Evolutionary conservation across 495 filamentous ascomycete genomes (phyloP).

Genomic region (Melanomma pulvis-pyrius): DNA sequence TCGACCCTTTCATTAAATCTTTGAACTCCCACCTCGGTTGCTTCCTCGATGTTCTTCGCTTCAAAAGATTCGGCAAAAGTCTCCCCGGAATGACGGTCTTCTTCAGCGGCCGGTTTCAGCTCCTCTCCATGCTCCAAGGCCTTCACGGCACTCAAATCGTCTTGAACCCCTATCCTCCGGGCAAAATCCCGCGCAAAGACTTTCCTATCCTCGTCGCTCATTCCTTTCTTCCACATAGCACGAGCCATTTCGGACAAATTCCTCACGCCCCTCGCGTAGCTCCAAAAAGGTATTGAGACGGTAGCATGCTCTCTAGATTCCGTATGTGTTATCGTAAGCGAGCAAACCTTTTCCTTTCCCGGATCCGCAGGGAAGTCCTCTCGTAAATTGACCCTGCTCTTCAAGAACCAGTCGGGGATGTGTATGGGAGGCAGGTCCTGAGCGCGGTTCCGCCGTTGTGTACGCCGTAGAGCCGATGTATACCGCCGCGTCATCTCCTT

Average conservation of each 20-base stretch:
- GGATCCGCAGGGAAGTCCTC: constrained; percentile 29
- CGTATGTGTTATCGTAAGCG: constrained; percentile 15
- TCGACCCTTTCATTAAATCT: not conserved
- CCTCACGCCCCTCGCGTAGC: not conserved
- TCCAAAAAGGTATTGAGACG: constrained; percentile 11
- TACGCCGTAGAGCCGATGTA: constrained; percentile 28
- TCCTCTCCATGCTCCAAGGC: not conserved
- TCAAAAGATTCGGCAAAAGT: not conserved
- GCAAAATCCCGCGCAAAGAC: constrained; percentile 12
- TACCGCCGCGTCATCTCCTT: constrained; percentile 34
- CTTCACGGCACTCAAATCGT: not conserved
- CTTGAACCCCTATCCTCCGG: not conserved
- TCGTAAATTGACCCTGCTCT: constrained; percentile 42
- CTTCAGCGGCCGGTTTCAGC: not conserved
- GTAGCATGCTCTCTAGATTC: constrained; percentile 19
- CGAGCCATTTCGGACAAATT: not conserved
- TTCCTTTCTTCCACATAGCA: constrained; percentile 2
- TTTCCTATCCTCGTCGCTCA: constrained; percentile 12
- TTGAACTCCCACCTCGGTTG: no score
- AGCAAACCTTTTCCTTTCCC: not conserved
- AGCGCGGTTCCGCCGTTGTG: constrained; percentile 31
- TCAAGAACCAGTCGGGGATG: constrained; percentile 51
- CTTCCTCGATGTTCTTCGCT: not conserved
- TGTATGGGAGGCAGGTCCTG: constrained; percentile 33
- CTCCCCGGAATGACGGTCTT: no score